Evolutionary conservation across 2,329 filamentous ascomycete genomes (phyloP).

Genomic region (Nemania abortiva): DNA sequence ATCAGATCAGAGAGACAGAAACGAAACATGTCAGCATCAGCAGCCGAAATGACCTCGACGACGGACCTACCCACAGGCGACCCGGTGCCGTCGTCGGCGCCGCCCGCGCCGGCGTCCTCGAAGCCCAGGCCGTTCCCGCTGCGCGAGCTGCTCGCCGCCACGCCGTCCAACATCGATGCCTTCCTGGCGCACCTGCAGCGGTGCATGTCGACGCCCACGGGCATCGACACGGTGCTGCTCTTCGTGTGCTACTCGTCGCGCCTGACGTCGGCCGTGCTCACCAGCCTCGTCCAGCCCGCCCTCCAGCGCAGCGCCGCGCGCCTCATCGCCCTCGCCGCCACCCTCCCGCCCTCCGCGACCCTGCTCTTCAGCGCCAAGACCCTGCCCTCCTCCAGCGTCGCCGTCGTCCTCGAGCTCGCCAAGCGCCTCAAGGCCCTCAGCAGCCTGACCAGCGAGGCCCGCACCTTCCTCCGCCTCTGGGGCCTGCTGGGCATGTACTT

Average conservation of each 20-base stretch:
- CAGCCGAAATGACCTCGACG: conserved; percentile 45
- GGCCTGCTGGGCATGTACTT: conserved; percentile 79
- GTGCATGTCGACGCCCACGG: conserved; percentile 74
- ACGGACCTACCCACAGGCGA: conserved; percentile 55
- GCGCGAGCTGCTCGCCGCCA: conserved; percentile 50
- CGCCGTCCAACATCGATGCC: conserved; percentile 61
- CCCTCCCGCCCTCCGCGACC: conserved; percentile 64
- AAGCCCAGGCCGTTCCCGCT: conserved; percentile 47
- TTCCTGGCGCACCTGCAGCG: conserved; percentile 69
- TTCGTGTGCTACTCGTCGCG: conserved; percentile 76
- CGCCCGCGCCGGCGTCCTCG: conserved; percentile 40
- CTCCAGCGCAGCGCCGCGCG: conserved; percentile 65
- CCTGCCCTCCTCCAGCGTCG: conserved; percentile 55
- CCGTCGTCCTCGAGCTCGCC: conserved; percentile 62
- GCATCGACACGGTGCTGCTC: conserved; percentile 77
- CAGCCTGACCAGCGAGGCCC: conserved; percentile 74
- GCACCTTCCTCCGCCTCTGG: conserved; percentile 82
- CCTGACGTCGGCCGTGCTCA: conserved; percentile 64
- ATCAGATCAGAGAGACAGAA: background rate
- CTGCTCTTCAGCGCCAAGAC: conserved; percentile 57
- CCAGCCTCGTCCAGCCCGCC: conserved; percentile 66
- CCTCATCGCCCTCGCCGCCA: conserved; percentile 64
- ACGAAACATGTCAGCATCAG: conserved; percentile 33
- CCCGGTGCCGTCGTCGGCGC: conserved; percentile 50
- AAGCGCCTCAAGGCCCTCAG: conserved; percentile 71